phyloP scores from a whole-genome alignment of 2,329 filamentous ascomycete genomes.

The Corinectria fuckeliana region DNA sequence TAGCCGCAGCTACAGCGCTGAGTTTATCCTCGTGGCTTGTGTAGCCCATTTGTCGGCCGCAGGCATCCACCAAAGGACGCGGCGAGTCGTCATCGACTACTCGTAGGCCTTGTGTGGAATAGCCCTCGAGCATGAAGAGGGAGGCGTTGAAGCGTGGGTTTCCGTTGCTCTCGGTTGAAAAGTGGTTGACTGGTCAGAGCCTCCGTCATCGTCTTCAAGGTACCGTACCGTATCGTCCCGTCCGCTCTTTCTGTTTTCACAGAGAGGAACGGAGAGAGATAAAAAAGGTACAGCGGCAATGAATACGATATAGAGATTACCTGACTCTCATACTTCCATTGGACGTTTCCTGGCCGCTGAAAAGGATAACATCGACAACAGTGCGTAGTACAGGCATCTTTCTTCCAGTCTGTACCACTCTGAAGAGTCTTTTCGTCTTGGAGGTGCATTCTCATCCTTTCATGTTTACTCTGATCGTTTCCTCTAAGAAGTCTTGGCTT shows the following conservation, averaged over 20 bases:
- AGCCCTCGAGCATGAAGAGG: conserved; percentile 64
- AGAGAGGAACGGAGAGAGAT: too few species aligned
- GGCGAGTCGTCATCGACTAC: background rate
- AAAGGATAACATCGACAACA: conserved; percentile 47
- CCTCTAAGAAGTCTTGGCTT: background rate
- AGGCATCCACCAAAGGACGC: conserved; percentile 29
- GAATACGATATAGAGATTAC: too few species aligned
- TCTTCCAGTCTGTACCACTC: conserved; percentile 46
- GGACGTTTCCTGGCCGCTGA: too few species aligned
- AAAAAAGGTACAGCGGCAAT: too few species aligned
- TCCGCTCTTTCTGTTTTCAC: too few species aligned
- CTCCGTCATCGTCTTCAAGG: too few species aligned
- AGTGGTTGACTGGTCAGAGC: too few species aligned
- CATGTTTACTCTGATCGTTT: background rate
- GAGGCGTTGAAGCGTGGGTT: conserved; percentile 29
- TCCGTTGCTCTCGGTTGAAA: conserved; percentile 18
- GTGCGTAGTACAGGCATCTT: conserved; percentile 50
- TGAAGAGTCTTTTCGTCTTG: conserved; percentile 47
- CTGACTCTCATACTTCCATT: too few species aligned
- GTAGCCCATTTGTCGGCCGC: too few species aligned
- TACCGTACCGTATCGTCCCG: too few species aligned
- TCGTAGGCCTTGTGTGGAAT: conserved; percentile 51
- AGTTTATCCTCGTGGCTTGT: too few species aligned
- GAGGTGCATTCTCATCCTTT: conserved; percentile 34
- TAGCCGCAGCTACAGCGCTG: too few species aligned